Conservation (phyloP, 2,329 filamentous ascomycete species). For the Diaporthe velutina region DNA sequence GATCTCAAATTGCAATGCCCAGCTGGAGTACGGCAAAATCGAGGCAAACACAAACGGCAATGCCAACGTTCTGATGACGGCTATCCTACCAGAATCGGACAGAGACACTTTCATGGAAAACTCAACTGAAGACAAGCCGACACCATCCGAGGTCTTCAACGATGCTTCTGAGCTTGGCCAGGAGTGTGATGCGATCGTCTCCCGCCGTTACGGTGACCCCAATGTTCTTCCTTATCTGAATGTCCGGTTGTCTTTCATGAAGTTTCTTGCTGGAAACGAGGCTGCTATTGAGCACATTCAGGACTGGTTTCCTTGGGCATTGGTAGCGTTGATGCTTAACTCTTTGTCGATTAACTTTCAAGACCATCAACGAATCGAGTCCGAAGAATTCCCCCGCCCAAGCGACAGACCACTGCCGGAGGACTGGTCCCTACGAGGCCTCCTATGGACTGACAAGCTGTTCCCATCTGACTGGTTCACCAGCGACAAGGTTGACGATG, state of each 20-base stretch:
- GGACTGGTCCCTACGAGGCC: constrained; percentile 75
- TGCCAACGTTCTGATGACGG: constrained; percentile 58
- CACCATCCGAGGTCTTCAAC: constrained; percentile 46
- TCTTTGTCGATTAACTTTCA: constrained; percentile 44
- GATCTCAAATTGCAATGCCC: constrained; percentile 67
- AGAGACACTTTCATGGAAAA: constrained; percentile 25
- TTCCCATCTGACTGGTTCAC: constrained; percentile 71
- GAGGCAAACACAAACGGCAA: constrained; percentile 30
- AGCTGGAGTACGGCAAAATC: constrained; percentile 65
- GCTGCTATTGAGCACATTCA: constrained; percentile 60
- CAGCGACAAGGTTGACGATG: constrained; percentile 72
- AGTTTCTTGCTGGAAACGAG: constrained; percentile 56
- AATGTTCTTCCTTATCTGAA: constrained; percentile 75
- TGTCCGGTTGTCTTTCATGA: constrained; percentile 71
- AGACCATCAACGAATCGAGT: constrained; percentile 53
- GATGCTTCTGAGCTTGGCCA: constrained; percentile 57
- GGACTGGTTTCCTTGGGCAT: constrained; percentile 53
- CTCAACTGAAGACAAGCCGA: constrained; percentile 20
- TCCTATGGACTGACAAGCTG: constrained; percentile 71
- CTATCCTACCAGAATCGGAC: constrained; percentile 44
- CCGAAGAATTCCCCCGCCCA: constrained; percentile 60
- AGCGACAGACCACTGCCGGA: constrained; percentile 72
- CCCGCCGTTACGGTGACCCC: constrained; percentile 66
- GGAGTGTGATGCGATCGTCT: constrained; percentile 59
- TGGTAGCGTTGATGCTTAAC: constrained; percentile 56